Percentiles rank a stretch among this genome's conserved stretches.
These are phyloP conservation scores for Bidens hawaiensis DNA, from an alignment of 140 eudicot genomes.

Conservation along the genomic window DNA sequence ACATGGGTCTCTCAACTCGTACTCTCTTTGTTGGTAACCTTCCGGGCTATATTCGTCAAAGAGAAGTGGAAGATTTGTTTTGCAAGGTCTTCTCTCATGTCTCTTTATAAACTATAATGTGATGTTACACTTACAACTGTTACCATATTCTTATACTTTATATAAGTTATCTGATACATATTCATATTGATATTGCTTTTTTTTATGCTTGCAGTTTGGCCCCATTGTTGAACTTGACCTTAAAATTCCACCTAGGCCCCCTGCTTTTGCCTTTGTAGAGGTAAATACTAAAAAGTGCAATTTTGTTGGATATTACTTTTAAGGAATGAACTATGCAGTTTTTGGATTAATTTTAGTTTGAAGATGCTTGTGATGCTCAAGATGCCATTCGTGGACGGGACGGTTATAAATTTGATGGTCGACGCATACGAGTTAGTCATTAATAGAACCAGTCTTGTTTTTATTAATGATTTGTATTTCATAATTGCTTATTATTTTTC, in stretches of 20 bases:
- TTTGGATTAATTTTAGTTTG: slow-evolving; percentile 48
- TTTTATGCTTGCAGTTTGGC: slow-evolving; percentile 65
- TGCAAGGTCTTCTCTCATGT: slow-evolving; percentile 47
- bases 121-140: background rate
- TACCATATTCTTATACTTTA: background rate
- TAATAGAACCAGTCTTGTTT: background rate
- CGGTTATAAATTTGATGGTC: slow-evolving; percentile 86
- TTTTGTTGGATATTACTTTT: background rate
- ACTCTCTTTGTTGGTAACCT: slow-evolving; percentile 89
- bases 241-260: slow-evolving; percentile 89
- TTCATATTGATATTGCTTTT: background rate
- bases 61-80: slow-evolving; percentile 82
- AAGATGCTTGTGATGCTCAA: slow-evolving; percentile 89
- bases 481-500: background rate
- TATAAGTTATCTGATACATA: background rate
- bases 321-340: background rate
- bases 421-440: slow-evolving; percentile 66
- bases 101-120: slow-evolving; percentile 1
- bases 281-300: slow-evolving; percentile 38
- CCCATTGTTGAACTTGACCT: slow-evolving; percentile 72
- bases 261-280: slow-evolving; percentile 97
- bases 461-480: background rate
- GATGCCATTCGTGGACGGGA: slow-evolving; percentile 89
- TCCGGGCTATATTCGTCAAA: slow-evolving; percentile 87
- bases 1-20: slow-evolving; percentile 47